Evolutionary conservation across 2,329 filamentous ascomycete genomes (phyloP), one percentile per base, ranked within the genome.

Genomic region (Talaromyces piceae): DNA sequence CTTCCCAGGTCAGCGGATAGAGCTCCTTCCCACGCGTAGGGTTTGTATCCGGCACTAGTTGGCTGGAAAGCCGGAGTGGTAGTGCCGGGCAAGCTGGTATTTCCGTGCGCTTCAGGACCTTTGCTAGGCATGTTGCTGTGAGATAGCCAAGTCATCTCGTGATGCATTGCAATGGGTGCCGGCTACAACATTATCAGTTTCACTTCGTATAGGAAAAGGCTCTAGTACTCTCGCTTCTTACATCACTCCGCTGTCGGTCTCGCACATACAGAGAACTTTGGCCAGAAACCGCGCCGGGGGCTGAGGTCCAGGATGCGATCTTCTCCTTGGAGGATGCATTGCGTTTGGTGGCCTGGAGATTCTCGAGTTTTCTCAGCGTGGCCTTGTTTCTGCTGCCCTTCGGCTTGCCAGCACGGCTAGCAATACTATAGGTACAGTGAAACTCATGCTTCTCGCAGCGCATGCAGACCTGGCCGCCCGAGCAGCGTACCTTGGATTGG

Each of bases 401-500:
- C 12, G 67, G 67, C 52, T 69, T 69, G 5, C 67, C 67, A 16
- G 67, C 68, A 23, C 67, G 65, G 52, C 68, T 69, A 43, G 67
- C 67, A 48, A 67, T 62, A 30, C 67, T 63, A 51, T 69, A 69
- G 53, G 63, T 63, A 50, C 67, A 69, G 44, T 62, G 61, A 41
- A 69, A 53, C 7, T 66, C 67, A 54, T 69, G 66, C 13, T 67
- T 67, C 28, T 65, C 59, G 56, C 67, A 69, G 12, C 67, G 65
- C 33, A 63, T 63, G 56, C 67, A 69, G n/a, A 63, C 59, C 41
- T 62, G 62, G 46, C 67, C 66, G 41, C 65, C 64, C 2, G 65
- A 67, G 57, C 67, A 69, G 57, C 69, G 69, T 41, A 69, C 67
- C 51, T 69, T 69, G 25, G 67, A 69, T 54, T 69, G 67, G 27